phyloP scores from a whole-genome alignment of 2,329 filamentous ascomycete species.

The Uncinocarpus reesii region DNA sequence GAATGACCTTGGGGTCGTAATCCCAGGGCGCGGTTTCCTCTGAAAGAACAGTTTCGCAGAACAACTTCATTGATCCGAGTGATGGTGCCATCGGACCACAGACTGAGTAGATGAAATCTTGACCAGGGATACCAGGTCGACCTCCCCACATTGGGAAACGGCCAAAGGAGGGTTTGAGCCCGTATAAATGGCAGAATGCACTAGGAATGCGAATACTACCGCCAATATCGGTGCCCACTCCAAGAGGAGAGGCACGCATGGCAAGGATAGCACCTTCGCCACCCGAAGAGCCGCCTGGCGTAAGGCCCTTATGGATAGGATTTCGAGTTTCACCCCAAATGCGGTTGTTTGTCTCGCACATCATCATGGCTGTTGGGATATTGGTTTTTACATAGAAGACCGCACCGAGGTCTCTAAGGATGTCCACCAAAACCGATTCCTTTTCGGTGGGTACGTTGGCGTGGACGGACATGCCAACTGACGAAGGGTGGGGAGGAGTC shows the following conservation, averaged over 20 bases:
- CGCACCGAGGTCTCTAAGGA: conserved; percentile 34
- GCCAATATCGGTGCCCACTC: conserved; percentile 35
- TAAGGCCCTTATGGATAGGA: conserved; percentile 27
- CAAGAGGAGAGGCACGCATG: conserved; percentile 25
- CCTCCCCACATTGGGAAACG: conserved; percentile 30
- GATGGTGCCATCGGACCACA: conserved; percentile 33
- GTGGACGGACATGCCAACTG: conserved; percentile 17
- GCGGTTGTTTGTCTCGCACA: conserved; percentile 36
- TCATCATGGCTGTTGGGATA: conserved; percentile 35
- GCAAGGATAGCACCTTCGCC: conserved; percentile 30
- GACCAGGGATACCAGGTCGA: conserved; percentile 30
- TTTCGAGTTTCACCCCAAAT: conserved; percentile 36
- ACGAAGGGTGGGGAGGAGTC: conserved; percentile 20
- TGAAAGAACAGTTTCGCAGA: conserved; percentile 31
- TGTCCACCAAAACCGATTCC: conserved; percentile 27
- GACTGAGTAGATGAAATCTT: conserved; percentile 32
- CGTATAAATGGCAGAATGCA: conserved; percentile 31
- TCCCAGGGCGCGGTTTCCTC: conserved; percentile 27
- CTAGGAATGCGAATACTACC: conserved; percentile 33
- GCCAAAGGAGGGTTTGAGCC: conserved; percentile 33
- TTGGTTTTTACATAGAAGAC: conserved; percentile 36
- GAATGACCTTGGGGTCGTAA: conserved; percentile 31
- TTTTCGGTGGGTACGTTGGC: conserved; percentile 20
- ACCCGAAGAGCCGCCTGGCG: conserved; percentile 29
- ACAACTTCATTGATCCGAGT: conserved; percentile 27